phyloP scores from a whole-genome alignment of 345 rosid genomes.

The Rhizophora mangle region DNA sequence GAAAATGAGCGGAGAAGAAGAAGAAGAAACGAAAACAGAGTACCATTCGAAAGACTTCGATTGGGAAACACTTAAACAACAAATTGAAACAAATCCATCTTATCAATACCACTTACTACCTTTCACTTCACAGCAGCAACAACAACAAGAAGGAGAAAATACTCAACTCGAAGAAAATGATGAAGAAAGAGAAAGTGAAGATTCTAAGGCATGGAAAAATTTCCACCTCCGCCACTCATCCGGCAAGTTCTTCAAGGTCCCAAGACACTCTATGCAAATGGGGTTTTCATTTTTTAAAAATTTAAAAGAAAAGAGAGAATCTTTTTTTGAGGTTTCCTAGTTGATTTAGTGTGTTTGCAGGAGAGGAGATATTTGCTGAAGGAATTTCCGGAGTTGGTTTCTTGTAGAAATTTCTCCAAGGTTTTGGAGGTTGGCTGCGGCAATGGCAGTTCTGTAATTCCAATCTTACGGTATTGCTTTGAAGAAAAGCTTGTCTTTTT shows the following conservation, averaged over 20 bases:
- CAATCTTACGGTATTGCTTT: constrained; percentile 58
- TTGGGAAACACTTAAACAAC: constrained; percentile 59
- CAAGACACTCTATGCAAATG: background rate
- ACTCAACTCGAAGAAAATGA: background rate
- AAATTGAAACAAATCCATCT: constrained; percentile 57
- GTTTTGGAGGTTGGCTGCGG: constrained; percentile 92
- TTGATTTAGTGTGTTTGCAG: constrained; percentile 27
- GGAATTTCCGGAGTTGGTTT: constrained; percentile 79
- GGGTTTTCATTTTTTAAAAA: background rate
- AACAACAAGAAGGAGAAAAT: constrained; percentile 1
- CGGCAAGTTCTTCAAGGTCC: constrained; percentile 89
- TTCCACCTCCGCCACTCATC: constrained; percentile 78
- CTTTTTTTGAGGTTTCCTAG: background rate
- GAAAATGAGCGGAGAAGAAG: constrained; percentile 13
- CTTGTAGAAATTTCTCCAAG: constrained; percentile 44
- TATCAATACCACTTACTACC: constrained; percentile 56
- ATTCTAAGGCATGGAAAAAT: constrained; percentile 58
- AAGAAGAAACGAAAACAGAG: constrained; percentile 39
- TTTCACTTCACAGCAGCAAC: constrained; percentile 14
- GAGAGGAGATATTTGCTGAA: constrained; percentile 86
- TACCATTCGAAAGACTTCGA: constrained; percentile 83
- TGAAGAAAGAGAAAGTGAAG: constrained; percentile 7
- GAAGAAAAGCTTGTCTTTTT: background rate
- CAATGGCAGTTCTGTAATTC: constrained; percentile 78
- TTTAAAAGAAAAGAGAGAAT: background rate